Conservation (phyloP, 192 early-diverging fungal genomes). For the Phlyctochytrium bullatum region DNA sequence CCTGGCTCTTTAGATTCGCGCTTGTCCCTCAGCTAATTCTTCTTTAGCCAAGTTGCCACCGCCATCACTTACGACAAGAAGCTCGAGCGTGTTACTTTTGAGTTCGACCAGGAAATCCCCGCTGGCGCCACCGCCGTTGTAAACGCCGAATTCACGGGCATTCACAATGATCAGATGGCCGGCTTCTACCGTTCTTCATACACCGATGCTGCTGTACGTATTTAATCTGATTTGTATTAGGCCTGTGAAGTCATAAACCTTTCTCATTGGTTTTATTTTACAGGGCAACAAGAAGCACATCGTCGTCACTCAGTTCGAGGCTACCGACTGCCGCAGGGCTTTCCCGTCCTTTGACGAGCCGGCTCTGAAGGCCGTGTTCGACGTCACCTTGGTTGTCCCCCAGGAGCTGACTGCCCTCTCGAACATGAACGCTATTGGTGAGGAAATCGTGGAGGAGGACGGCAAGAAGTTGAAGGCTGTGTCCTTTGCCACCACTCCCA, state of each 20-base stretch:
- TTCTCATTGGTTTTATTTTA: conserved; percentile 11
- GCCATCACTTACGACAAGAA: conserved; percentile 39
- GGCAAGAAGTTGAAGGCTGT: conserved; percentile 71
- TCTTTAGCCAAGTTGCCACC: conserved; percentile 39
- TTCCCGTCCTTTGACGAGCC: conserved; percentile 99
- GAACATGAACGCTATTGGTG: conserved; percentile 81
- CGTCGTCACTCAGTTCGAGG: conserved; percentile 94
- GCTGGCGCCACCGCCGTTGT: conserved; percentile 44
- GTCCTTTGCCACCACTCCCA: conserved; percentile 83
- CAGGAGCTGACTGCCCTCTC: conserved; percentile 78
- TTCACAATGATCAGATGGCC: conserved; percentile 69
- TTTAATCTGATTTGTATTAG: conserved; percentile 22
- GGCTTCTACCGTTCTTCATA: conserved; percentile 92
- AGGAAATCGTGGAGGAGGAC: conserved; percentile 52
- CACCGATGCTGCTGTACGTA: conserved; percentile 48
- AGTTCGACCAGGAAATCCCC: conserved; percentile 43
- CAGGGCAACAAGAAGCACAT: conserved; percentile 51
- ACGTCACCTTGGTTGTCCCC: conserved; percentile 79
- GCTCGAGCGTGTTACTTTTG: conserved; percentile 46
- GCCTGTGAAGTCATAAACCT: no score
- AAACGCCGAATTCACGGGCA: conserved; percentile 47
- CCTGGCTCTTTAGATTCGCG: neutral
- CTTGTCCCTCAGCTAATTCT: conserved; percentile 6
- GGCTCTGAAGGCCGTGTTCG: conserved; percentile 90
- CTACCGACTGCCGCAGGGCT: conserved; percentile 83